phyloP scores from a whole-genome alignment of 2,329 filamentous ascomycete genomes.

The Clarireedia homoeocarpa region DNA sequence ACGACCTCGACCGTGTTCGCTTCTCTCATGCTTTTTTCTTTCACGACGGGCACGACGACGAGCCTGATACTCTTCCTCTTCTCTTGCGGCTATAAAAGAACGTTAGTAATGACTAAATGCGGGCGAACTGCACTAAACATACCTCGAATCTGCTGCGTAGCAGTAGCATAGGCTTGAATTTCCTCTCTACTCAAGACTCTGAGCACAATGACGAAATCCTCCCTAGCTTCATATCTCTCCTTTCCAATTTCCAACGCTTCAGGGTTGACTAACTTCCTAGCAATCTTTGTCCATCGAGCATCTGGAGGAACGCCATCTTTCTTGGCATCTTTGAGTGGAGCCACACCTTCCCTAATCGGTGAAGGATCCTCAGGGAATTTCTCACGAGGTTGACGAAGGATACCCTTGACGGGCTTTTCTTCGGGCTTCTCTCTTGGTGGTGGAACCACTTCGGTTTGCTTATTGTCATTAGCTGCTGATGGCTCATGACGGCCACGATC shows the following conservation, averaged over 20 bases:
- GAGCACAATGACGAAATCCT: slow-evolving; percentile 89
- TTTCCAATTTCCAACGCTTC: slow-evolving; percentile 80
- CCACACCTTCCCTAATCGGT: slow-evolving; percentile 80
- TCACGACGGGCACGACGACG: slow-evolving; percentile 26
- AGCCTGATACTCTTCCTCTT: slow-evolving; percentile 25
- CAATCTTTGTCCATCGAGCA: slow-evolving; percentile 91
- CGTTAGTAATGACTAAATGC: neutral
- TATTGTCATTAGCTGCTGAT: slow-evolving; percentile 12
- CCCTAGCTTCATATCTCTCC: slow-evolving; percentile 84
- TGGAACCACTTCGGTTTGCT: slow-evolving; percentile 54
- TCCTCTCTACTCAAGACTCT: slow-evolving; percentile 82
- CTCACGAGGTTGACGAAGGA: slow-evolving; percentile 72
- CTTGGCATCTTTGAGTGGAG: slow-evolving; percentile 83
- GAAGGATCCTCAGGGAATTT: slow-evolving; percentile 84
- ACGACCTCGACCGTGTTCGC: slow-evolving; percentile 11
- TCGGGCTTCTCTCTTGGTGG: slow-evolving; percentile 58
- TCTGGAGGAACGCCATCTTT: slow-evolving; percentile 68
- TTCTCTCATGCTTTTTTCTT: slow-evolving; percentile 23
- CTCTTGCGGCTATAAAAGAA: slow-evolving; percentile 20
- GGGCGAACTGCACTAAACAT: slow-evolving; percentile 27
- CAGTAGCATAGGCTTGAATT: slow-evolving; percentile 77
- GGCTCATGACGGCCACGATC: slow-evolving; percentile 20
- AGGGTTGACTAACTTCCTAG: slow-evolving; percentile 79
- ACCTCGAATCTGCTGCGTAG: slow-evolving; percentile 77
- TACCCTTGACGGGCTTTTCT: slow-evolving; percentile 66